phyloP scores from a whole-genome alignment of 1,284 basidiomycete species.

The Moesziomyces globuligerus region DNA sequence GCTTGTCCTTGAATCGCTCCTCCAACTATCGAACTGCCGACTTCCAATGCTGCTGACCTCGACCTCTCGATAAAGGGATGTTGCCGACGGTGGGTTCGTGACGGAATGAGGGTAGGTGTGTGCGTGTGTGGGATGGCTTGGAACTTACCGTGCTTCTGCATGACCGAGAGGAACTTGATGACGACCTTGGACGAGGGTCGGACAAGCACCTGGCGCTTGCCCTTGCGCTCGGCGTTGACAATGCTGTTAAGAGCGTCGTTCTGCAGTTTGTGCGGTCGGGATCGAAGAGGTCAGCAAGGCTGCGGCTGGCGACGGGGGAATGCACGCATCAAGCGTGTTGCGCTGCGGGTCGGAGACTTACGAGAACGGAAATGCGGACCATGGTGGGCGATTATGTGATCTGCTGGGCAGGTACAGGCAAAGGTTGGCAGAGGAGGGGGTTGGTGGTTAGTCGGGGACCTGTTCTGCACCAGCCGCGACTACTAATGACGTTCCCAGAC shows the following conservation, averaged over 20 bases:
- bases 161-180: conserved; percentile 67
- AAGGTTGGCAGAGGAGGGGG: conserved; percentile 5
- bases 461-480: conserved; percentile 52
- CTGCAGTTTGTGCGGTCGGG: conserved; percentile 9
- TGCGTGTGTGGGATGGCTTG: background rate
- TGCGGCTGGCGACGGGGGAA: background rate
- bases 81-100: background rate
- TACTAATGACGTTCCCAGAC: conserved; percentile 45
- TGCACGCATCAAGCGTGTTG: no score
- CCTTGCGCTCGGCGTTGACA: conserved; percentile 67
- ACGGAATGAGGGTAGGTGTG: background rate
- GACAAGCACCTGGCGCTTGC: conserved; percentile 67
- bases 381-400: conserved; percentile 61
- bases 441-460: conserved; percentile 37
- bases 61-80: background rate
- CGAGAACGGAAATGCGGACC: conserved; percentile 67
- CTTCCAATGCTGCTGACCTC: background rate
- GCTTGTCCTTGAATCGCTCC: background rate
- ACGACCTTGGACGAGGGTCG: conserved; percentile 67
- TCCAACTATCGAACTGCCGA: no score
- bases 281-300: conserved; percentile 2
- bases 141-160: conserved; percentile 68
- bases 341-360: conserved; percentile 33
- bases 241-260: conserved; percentile 68
- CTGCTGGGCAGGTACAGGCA: conserved; percentile 57